A percentile compares a stretch with the other conserved stretches of the same genome.
These are phyloP conservation scores for Penicillium macrosclerotiorum DNA, from an alignment of 495 filamentous ascomycete genomes.

Conservation along the genomic window DNA sequence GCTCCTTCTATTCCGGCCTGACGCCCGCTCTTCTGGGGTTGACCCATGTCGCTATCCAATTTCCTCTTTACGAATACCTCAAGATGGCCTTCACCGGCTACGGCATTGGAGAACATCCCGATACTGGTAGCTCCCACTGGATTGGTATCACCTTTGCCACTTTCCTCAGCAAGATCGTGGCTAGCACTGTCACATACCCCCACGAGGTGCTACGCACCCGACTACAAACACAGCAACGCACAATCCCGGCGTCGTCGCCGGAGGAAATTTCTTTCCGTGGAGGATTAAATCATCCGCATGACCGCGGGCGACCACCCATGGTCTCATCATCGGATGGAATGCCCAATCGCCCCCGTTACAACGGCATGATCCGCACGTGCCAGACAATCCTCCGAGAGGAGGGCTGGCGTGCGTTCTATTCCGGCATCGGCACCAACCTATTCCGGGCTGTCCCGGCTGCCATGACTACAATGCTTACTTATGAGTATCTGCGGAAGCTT, in stretches of 20 bases:
- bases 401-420: slow-evolving; percentile 95
- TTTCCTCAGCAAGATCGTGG: slow-evolving; percentile 92
- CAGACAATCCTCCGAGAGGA: slow-evolving; percentile 85
- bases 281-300: slow-evolving; percentile 48
- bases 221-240: slow-evolving; percentile 80
- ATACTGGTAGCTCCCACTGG: slow-evolving; percentile 61
- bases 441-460: slow-evolving; percentile 92
- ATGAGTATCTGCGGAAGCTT: slow-evolving; percentile 75
- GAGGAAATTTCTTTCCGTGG: slow-evolving; percentile 65
- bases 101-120: slow-evolving; percentile 68
- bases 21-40: slow-evolving; percentile 88
- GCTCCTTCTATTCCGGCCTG: slow-evolving; percentile 93
- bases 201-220: slow-evolving; percentile 93
- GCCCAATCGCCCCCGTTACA: slow-evolving; percentile 67
- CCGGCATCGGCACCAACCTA: slow-evolving; percentile 97
- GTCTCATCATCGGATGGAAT: slow-evolving; percentile 55
- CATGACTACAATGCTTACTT: slow-evolving; percentile 96
- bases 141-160: slow-evolving; percentile 79
- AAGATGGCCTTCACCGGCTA: slow-evolving; percentile 88
- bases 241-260: slow-evolving; percentile 36
- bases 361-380: slow-evolving; percentile 77
- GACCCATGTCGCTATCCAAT: slow-evolving; percentile 96
- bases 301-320: slow-evolving; percentile 43
- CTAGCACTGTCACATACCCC: slow-evolving; percentile 93
- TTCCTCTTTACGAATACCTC: slow-evolving; percentile 91